Evolutionary conservation across 23 red algal genomes (phyloP), one percentile per base, ranked within the genome.

Genomic region (Pyropia haitanensis): DNA sequence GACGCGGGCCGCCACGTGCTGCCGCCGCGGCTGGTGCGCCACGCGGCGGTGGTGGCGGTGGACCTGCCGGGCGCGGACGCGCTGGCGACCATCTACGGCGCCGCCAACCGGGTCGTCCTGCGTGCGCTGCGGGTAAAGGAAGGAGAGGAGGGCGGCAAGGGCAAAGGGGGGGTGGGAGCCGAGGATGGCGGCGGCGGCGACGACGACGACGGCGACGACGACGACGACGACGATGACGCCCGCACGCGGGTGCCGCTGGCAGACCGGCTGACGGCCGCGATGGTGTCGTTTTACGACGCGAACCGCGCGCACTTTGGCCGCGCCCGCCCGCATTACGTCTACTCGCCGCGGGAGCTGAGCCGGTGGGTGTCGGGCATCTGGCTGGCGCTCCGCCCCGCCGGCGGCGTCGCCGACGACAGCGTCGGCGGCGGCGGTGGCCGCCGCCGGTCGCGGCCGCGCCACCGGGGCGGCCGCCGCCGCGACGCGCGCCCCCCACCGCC

Each of bases 281-380:
- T 87, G 81, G 70, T 87, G 19, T 52, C 68, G 3, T 75, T 76
- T 44, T 87, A 62, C 46, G 32, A 33, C 12, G 46, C 22, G 23
- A 87, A 87, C 72, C 67, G 68, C 50, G 53, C 70, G 31, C 31
- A 24, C 24, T 87, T 77, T 39, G 71, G 71, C 5, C 70, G 60
- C 19, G n/a, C 76, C 9, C 58, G 76, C 34, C 71, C 81, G 1
- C 81, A 87, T 26, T 87, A 87, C 63, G 67, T 87, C 31, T 87
- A 87, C 64, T 87, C 81, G 17, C 81, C 81, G 23, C 34, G 81
- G 18, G 81, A 87, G 22, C 54, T 87, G 57, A 87, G 70, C 22
- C 71, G 81, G 34, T 87, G 81, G 81, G 60, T 87, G 16, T 31
- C 71, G 23, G 81, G 81, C 51, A 87, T 87, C 71, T 32, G 56